Conservation (phyloP, 805 yeast genomes). For the Candida khao-thaluensis region DNA sequence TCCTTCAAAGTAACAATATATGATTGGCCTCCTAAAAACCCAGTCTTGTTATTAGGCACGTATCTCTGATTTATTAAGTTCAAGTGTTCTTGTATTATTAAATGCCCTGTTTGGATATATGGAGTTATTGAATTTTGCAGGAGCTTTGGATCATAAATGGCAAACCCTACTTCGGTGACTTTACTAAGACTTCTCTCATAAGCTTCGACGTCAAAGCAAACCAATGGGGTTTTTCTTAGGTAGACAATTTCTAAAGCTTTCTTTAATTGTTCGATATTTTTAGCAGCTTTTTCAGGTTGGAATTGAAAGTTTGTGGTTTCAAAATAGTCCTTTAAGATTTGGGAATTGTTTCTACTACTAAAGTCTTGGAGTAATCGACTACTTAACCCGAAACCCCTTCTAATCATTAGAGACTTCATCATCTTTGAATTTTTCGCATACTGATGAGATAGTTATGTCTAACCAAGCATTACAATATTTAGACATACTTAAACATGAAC, state of each 20-base stretch:
- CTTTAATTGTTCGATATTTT: conserved; percentile 13
- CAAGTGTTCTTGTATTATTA: conserved; percentile 46
- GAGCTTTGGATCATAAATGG: conserved; percentile 53
- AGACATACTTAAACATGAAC: conserved; percentile 4
- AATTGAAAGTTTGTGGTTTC: conserved; percentile 19
- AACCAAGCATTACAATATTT: background rate
- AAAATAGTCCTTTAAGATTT: conserved; percentile 21
- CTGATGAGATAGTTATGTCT: background rate
- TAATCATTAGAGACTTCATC: too few relatives aligned
- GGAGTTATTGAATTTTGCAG: conserved; percentile 42
- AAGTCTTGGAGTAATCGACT: background rate
- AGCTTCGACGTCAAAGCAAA: conserved; percentile 60
- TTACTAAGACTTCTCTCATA: conserved; percentile 43
- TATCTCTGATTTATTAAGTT: conserved; percentile 44
- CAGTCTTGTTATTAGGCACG: conserved; percentile 54
- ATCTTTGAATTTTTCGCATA: conserved; percentile 16
- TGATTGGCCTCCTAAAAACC: conserved; percentile 52
- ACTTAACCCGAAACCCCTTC: too few relatives aligned
- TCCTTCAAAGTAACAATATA: conserved; percentile 36
- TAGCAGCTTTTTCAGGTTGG: conserved; percentile 13
- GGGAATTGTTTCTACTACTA: background rate
- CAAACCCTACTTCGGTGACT: conserved; percentile 59
- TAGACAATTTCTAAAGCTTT: conserved; percentile 22
- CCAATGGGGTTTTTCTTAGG: conserved; percentile 29
- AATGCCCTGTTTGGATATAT: conserved; percentile 37